Base-by-base conservation (phyloP, 1,284 basidiomycete genomes). In the Stygiomarasmius scandens region DNA sequence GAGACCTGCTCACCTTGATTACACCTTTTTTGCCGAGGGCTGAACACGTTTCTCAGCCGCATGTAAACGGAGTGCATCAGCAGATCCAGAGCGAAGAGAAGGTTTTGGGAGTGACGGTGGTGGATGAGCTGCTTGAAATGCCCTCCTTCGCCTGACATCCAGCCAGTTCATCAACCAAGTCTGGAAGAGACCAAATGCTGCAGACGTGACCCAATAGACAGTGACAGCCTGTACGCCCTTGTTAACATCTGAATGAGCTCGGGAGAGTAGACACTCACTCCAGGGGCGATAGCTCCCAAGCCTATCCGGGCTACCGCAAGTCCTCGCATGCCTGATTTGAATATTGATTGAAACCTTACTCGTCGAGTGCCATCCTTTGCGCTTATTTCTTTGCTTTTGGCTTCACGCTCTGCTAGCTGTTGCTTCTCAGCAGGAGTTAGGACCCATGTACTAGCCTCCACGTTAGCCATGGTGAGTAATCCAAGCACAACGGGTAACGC, bases 141-240 rank as follows among this genome's bases (percentile, higher is more conserved):
- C 64, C 58, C 71, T 66, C 67, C 76, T 74, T 61, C 84, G 74
- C 50, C 75, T 77, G 51, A 75, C 68, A 58, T 85, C 82, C 74
- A 78, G 79, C 72, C 79, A 88, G 55, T 91, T 86, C 58, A 95
- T 78, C n/a, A 81, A 63, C 80, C 87, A 89, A 6, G 90, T 90
- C 68, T 95, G 92, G 16, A 88, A 59, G 22, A 96, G 74, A 36
- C 93, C 93, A 67, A 91, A 92, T 19, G 83, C 71, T 23, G 93
- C 89, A 6, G 92, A 95, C 4, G 91, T 86, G 2, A 90, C 77
- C 93, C 93, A 96, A 68, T 93, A 95, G 19, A 95, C 65, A 47
- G 88, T 78, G 19, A 96, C 79, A 49, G 89, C 84, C 91, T 95
- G 63, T 3, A 36, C 32, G 59, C 54, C 25, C 61, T 19, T n/a